These are phyloP conservation scores for Dothideomycetes sp. DNA, from an alignment of 2,329 filamentous ascomycete species.

Conservation along the genomic window DNA sequence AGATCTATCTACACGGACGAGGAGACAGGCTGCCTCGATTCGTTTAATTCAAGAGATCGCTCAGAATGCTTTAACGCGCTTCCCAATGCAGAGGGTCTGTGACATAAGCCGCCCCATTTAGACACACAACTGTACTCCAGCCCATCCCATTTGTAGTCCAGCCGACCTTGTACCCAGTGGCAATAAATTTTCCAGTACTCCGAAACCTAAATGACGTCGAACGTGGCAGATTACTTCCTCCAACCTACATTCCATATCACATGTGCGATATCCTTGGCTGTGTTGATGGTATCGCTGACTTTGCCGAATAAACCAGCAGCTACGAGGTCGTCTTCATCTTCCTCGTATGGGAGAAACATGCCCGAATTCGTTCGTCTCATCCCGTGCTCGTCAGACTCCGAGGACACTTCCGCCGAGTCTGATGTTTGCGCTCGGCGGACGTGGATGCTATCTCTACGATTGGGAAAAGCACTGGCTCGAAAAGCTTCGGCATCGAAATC, in stretches of 20 bases:
- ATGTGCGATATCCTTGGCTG: constrained; percentile 52
- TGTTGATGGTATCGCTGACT: constrained; percentile 68
- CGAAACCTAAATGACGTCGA: background rate
- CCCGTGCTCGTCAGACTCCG: constrained; percentile 36
- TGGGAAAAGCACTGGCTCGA: constrained; percentile 25
- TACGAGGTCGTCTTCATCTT: constrained; percentile 51
- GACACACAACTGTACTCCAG: too few species aligned
- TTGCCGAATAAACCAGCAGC: constrained; percentile 58
- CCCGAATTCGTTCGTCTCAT: constrained; percentile 73
- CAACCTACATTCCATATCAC: constrained; percentile 59
- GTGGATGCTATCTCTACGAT: constrained; percentile 23
- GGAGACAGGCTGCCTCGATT: background rate
- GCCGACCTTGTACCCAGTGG: background rate
- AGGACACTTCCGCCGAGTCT: constrained; percentile 32
- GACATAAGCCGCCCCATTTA: too few species aligned
- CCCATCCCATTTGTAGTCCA: background rate
- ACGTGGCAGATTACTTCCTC: constrained; percentile 32
- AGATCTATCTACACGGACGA: background rate
- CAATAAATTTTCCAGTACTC: background rate
- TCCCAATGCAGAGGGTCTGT: background rate
- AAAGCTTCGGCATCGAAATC: constrained; percentile 35
- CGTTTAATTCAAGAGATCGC: background rate
- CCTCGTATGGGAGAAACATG: constrained; percentile 84
- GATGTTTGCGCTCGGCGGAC: constrained; percentile 16
- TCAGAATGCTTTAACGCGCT: background rate